phyloP scores from a whole-genome alignment of 495 filamentous ascomycete genomes.

The Lepidopterella palustris region DNA sequence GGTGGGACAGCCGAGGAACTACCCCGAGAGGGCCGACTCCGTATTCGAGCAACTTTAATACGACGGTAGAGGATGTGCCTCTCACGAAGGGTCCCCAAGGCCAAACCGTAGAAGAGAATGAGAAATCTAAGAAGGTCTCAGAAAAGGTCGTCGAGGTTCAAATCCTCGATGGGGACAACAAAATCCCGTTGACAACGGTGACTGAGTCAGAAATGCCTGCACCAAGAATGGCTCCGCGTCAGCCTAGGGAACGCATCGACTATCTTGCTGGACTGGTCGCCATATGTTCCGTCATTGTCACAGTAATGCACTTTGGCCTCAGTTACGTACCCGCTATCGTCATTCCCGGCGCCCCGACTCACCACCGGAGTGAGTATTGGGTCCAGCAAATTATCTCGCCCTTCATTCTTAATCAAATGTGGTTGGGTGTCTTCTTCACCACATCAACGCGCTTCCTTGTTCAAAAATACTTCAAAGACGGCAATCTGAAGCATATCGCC shows the following conservation, averaged over 20 bases:
- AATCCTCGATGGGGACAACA: conserved; percentile 9
- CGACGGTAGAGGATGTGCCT: neutral
- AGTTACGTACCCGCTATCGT: conserved; percentile 35
- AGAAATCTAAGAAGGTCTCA: neutral
- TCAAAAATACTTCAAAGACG: conserved; percentile 34
- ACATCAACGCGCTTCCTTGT: conserved; percentile 41
- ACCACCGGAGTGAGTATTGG: conserved; percentile 37
- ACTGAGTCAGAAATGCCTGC: conserved; percentile 21
- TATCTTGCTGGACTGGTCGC: conserved; percentile 41
- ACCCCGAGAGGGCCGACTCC: conserved; percentile 11
- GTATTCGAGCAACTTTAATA: conserved; percentile 10
- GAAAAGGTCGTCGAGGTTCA: conserved; percentile 13
- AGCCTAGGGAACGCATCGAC: conserved; percentile 33
- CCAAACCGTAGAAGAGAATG: neutral
- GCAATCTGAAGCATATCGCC: conserved; percentile 36
- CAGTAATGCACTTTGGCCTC: conserved; percentile 37
- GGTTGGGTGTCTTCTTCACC: conserved; percentile 41
- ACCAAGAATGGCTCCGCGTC: conserved; percentile 10
- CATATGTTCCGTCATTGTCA: conserved; percentile 37
- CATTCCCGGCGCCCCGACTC: conserved; percentile 29
- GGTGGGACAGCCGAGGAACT: conserved; percentile 14
- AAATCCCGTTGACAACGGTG: conserved; percentile 21
- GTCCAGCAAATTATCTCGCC: conserved; percentile 33
- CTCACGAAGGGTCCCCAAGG: neutral
- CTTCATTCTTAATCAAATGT: conserved; percentile 39